Conservation (phyloP, 345 rosid genomes). For the Fremontodendron californicum region DNA sequence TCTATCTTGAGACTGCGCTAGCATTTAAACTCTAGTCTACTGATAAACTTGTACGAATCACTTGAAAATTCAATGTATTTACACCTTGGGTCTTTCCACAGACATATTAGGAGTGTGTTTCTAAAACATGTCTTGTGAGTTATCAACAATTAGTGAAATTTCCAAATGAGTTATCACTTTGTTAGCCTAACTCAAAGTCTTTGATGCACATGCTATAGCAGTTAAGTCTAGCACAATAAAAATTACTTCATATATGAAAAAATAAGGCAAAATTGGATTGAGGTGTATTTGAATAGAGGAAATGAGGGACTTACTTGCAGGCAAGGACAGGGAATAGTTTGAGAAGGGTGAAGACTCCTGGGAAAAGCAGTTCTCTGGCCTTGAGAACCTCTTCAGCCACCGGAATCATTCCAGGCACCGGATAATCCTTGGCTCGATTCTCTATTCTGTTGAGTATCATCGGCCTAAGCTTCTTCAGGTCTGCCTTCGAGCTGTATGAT, state of each 20-base stretch:
- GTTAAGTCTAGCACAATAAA: background rate
- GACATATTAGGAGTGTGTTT: background rate
- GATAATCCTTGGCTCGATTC: slow-evolving; percentile 66
- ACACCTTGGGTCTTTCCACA: background rate
- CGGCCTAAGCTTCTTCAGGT: slow-evolving; percentile 63
- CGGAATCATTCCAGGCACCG: slow-evolving; percentile 52
- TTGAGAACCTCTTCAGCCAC: slow-evolving; percentile 63
- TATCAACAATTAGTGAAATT: background rate
- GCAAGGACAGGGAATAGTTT: slow-evolving; percentile 50
- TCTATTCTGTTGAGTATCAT: slow-evolving; percentile 76
- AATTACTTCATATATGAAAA: background rate
- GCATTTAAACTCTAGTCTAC: background rate
- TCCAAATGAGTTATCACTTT: background rate
- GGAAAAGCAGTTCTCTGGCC: slow-evolving; percentile 48
- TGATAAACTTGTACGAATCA: background rate
- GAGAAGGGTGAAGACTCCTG: slow-evolving; percentile 56
- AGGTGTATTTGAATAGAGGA: background rate
- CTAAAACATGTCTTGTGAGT: background rate
- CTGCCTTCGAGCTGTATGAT: slow-evolving; percentile 46
- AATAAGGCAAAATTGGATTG: background rate
- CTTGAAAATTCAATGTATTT: background rate
- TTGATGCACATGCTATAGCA: background rate
- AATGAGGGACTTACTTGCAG: slow-evolving; percentile 60
- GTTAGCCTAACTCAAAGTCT: background rate
- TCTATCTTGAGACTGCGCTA: background rate